A percentile compares a stretch with the other conserved stretches of the same genome.
Conservation (phyloP, 139 green algal species). For the Pleodorina starrii region DNA sequence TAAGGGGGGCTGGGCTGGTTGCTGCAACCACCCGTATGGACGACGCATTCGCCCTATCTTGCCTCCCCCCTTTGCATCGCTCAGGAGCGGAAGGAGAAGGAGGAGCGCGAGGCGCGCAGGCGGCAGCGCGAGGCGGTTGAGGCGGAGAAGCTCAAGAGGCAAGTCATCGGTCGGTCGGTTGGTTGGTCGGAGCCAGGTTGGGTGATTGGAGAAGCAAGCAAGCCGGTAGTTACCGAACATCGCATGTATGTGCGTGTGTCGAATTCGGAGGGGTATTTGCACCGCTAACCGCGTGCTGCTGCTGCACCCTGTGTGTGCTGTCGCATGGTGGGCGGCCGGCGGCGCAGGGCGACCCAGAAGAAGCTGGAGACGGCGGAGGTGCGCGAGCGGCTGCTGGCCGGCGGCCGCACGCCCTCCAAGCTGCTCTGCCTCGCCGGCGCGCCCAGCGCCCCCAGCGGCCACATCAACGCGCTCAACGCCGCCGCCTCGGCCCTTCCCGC, state of each 20-base stretch:
- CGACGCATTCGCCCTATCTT: not conserved
- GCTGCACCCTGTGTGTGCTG: not conserved
- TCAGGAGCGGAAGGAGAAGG: conserved; percentile 51
- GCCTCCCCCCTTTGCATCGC: not conserved
- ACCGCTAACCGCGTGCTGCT: not conserved
- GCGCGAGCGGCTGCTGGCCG: conserved; percentile 20
- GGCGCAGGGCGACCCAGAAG: not conserved
- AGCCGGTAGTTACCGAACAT: not conserved
- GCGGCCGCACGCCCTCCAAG: conserved; percentile 23
- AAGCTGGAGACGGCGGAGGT: conserved; percentile 11
- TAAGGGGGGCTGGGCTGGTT: no score
- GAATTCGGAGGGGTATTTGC: no score
- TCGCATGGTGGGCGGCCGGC: not conserved
- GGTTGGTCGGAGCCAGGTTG: not conserved
- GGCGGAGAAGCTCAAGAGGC: conserved; percentile 24
- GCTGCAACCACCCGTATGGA: no score
- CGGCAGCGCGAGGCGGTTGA: conserved; percentile 41
- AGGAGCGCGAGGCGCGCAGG: conserved; percentile 49
- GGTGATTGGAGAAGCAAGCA: not conserved
- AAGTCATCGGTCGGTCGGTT: not conserved
- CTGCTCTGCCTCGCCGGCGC: not conserved
- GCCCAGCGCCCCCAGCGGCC: not conserved
- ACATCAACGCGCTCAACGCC: not conserved
- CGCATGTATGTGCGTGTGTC: not conserved
- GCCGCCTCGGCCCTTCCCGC: not conserved